These are phyloP conservation scores for Psidium guajava DNA, from an alignment of 345 rosid species.

Conservation along the genomic window DNA sequence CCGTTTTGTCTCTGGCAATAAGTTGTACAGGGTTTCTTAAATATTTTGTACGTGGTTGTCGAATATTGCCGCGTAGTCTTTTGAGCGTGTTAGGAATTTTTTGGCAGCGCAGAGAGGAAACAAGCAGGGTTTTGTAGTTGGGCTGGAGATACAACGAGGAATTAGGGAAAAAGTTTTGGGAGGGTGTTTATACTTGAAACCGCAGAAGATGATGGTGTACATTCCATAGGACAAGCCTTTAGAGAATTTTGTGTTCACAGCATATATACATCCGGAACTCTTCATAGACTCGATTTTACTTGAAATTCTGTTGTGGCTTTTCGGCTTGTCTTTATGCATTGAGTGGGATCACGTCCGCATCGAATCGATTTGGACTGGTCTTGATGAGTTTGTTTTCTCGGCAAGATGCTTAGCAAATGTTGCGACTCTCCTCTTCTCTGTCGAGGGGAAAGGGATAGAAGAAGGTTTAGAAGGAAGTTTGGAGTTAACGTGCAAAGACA, in stretches of 20 bases:
- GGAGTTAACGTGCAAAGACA: no score
- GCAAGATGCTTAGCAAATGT: not conserved
- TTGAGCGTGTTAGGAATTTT: not conserved
- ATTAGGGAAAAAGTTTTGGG: not conserved
- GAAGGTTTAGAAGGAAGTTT: no score
- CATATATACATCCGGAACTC: not conserved
- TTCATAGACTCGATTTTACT: not conserved
- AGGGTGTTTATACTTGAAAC: not conserved
- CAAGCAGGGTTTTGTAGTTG: not conserved
- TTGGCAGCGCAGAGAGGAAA: not conserved
- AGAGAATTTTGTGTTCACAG: not conserved
- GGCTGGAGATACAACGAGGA: not conserved
- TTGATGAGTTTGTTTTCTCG: not conserved
- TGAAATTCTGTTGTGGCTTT: not conserved
- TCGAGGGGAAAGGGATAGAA: no score
- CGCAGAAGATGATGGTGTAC: slow-evolving; percentile 4
- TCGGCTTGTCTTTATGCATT: not conserved
- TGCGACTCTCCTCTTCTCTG: no score
- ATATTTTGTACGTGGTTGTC: slow-evolving; percentile 6
- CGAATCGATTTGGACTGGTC: not conserved
- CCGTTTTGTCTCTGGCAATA: not conserved
- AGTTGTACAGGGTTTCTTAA: not conserved
- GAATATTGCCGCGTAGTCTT: not conserved
- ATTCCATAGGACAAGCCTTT: not conserved
- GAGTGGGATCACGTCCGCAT: not conserved